Evolutionary conservation across 768 basidiomycete species (phyloP), one percentile per base, ranked within the genome.

Genomic region (Phaeotremella fagi): DNA sequence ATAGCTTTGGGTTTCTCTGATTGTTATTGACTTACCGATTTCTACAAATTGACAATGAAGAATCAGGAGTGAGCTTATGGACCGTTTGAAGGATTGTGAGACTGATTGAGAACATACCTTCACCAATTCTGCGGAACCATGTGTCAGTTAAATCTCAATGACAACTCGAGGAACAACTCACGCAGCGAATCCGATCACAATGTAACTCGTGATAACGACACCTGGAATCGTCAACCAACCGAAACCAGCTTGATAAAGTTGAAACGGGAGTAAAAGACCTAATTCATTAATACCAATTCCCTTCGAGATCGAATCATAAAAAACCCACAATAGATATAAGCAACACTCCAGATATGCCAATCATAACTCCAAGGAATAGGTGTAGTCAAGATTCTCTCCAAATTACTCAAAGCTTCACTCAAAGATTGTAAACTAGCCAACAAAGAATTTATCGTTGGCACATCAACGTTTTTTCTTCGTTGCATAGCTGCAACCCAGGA

Each of bases 321-420:
- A 5, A 70, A 37, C 25, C 70, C 43, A 48, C 66, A 68, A 45
- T 73, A 73, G 4, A 73, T 54, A 62, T 63, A 73, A 11, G 69
- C 63, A 22, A 71, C 67, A 20, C 63, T 66, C 64, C 69, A 71
- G n/a, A 73, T 71, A 52, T 69, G 67, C 16, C 65, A 64, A 18
- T 59, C 55, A 43, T 69, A 74, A 20, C 58, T 64, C 59, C 64
- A 71, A 2, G 72, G 72, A 22, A 74, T 70, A 2, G 72, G 72
- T 3, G 72, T 72, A 11, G 69, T 66, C 41, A 74, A 52, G 37
- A 74, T 74, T 28, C 72, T 52, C 45, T 74, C 72, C 23, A 74
- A 48, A 25, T 54, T 56, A 14, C 52, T 52, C 20, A 74, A 35
- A 7, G 65, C 59, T 28, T 72, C 72, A 4, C 59, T 54, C 60